Conservation (phyloP, 2,329 filamentous ascomycete species). For the Didymosphaeria variabile region DNA sequence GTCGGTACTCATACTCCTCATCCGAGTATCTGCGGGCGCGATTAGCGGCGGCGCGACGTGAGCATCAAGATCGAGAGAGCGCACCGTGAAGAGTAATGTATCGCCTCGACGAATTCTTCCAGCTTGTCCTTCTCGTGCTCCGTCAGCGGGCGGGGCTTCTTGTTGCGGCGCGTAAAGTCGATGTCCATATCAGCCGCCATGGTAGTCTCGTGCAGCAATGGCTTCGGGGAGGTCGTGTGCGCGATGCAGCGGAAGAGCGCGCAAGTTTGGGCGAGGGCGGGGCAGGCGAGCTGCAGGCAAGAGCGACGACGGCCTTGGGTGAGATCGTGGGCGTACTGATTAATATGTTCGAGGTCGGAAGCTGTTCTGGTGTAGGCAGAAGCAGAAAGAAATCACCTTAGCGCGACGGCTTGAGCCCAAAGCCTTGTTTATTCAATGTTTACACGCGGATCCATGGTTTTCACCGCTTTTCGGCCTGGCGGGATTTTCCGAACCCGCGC, state of each 20-base stretch:
- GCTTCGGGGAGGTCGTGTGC: conserved; percentile 39
- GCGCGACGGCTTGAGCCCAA: conserved; percentile 8
- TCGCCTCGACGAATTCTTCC: conserved; percentile 90
- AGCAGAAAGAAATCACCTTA: conserved; percentile 9
- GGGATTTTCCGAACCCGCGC: conserved; percentile 8
- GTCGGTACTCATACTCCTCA: conserved; percentile 92
- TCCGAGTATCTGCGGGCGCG: conserved; percentile 81
- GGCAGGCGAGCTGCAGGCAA: conserved; percentile 10
- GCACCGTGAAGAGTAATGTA: conserved; percentile 94
- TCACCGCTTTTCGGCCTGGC: conserved; percentile 8
- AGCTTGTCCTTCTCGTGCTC: conserved; percentile 84
- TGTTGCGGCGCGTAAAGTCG: conserved; percentile 86
- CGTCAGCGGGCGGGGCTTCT: conserved; percentile 79
- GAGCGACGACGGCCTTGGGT: neutral
- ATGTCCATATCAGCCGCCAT: conserved; percentile 65
- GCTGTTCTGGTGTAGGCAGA: neutral
- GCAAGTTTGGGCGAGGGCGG: conserved; percentile 8
- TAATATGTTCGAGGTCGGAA: neutral
- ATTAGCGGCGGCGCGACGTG: conserved; percentile 30
- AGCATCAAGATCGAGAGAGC: conserved; percentile 39
- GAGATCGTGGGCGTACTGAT: neutral
- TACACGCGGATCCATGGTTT: conserved; percentile 5
- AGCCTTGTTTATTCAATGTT: conserved; percentile 14
- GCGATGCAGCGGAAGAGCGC: conserved; percentile 12
- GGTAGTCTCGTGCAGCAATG: conserved; percentile 19